Evolutionary conservation across 2,329 filamentous ascomycete genomes (phyloP).

Genomic region (Hypomyces perniciosus): DNA sequence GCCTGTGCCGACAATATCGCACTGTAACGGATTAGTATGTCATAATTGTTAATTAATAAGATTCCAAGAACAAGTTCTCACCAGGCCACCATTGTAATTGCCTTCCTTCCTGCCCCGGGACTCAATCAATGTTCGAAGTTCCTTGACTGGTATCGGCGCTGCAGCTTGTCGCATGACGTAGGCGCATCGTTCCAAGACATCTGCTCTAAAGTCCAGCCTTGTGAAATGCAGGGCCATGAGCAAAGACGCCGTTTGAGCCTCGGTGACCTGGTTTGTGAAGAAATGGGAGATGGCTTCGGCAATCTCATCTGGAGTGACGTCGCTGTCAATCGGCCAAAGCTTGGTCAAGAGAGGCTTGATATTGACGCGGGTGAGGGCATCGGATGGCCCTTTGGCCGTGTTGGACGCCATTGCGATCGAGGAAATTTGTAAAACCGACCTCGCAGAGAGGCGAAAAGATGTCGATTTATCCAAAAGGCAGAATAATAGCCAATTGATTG

Average conservation of each 20-base stretch:
- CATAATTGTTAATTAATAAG: slow-evolving; percentile 11
- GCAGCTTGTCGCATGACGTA: slow-evolving; percentile 77
- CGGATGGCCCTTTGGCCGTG: slow-evolving; percentile 14
- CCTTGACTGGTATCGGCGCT: slow-evolving; percentile 59
- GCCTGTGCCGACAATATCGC: slow-evolving; percentile 95
- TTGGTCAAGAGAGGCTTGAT: slow-evolving; percentile 69
- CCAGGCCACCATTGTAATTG: slow-evolving; percentile 73
- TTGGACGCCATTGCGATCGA: slow-evolving; percentile 24
- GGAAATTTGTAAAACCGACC: neutral
- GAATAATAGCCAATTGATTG: neutral
- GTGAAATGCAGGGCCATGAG: slow-evolving; percentile 92
- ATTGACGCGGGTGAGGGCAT: slow-evolving; percentile 36
- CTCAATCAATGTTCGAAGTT: slow-evolving; percentile 56
- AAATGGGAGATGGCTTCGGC: slow-evolving; percentile 85
- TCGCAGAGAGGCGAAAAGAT: neutral
- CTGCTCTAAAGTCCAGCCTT: slow-evolving; percentile 72
- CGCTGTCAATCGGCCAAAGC: slow-evolving; percentile 55
- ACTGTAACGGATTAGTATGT: slow-evolving; percentile 30
- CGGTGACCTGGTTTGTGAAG: slow-evolving; percentile 84
- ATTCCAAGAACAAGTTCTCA: slow-evolving; percentile 37
- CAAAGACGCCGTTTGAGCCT: slow-evolving; percentile 79
- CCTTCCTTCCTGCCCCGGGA: slow-evolving; percentile 60
- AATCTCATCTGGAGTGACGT: slow-evolving; percentile 72
- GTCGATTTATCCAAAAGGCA: slow-evolving; percentile 1
- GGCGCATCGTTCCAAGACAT: slow-evolving; percentile 82